Evolutionary conservation across 768 basidiomycete genomes (phyloP).

Genomic region (Leccinum disarticulatum): DNA sequence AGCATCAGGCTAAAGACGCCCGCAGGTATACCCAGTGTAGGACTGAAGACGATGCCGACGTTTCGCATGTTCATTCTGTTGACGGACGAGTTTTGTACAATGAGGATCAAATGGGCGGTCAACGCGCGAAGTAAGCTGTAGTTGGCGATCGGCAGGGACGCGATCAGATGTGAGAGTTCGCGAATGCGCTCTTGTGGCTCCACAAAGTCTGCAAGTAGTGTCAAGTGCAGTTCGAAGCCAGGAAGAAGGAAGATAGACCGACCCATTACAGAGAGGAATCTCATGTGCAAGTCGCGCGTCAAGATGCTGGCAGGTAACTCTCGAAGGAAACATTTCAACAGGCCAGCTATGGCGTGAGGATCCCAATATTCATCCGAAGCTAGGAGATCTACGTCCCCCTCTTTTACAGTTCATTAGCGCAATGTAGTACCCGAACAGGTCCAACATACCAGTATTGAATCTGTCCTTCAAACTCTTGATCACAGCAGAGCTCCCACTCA

Average conservation of each 20-base stretch:
- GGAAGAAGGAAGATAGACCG: conserved; percentile 31
- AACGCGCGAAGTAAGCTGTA: conserved; percentile 93
- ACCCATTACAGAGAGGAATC: conserved; percentile 94
- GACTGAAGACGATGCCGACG: conserved; percentile 97
- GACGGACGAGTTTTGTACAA: conserved; percentile 83
- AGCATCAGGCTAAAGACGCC: conserved; percentile 95
- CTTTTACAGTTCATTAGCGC: conserved; percentile 40
- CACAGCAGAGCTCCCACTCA: conserved; percentile 92
- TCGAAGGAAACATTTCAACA: conserved; percentile 90
- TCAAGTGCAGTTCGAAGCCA: conserved; percentile 8
- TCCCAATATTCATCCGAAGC: conserved; percentile 93
- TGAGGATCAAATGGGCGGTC: conserved; percentile 90
- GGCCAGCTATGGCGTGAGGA: conserved; percentile 94
- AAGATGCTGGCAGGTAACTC: conserved; percentile 92
- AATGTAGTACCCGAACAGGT: conserved; percentile 3
- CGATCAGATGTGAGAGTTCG: conserved; percentile 85
- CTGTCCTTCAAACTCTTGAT: conserved; percentile 92
- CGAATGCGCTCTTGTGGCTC: conserved; percentile 84
- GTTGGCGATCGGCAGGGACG: conserved; percentile 85
- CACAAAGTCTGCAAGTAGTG: conserved; percentile 66
- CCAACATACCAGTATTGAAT: conserved; percentile 78
- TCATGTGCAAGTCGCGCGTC: conserved; percentile 87
- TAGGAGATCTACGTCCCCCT: conserved; percentile 94
- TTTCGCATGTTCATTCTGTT: conserved; percentile 99
- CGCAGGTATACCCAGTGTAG: conserved; percentile 96